Base-by-base conservation (phyloP, 106 monocot species). In the Allium cepa region DNA sequence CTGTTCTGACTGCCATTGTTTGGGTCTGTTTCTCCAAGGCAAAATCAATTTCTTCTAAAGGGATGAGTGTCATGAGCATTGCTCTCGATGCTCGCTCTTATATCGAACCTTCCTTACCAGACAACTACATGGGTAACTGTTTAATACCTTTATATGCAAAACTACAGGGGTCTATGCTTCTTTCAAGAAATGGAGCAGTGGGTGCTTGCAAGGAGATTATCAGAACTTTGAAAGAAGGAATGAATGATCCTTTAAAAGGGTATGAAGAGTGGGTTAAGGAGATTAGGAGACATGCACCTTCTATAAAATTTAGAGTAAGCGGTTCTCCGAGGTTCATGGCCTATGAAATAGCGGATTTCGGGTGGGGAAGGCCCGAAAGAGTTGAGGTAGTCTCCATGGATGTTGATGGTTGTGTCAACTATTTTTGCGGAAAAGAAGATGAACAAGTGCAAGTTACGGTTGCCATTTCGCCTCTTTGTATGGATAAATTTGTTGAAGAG, bases 91-190 rank as follows among this genome's bases (percentile, higher is more conserved):
- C 69, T 16, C 49, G 76, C 10, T 16, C 60, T 17, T 62, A 69
- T 26, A 47, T 60, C 45, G 1, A 46, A 45, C 64, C 59, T 50
- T 36, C 53, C 0, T 1, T 71, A 22, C 75, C 75, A 7, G 26
- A 13, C 9, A 22, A 49, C 7, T 82, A 78, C 66, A 74, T 76
- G 45, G 82, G 82, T 1, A 82, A 82, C 66, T 78, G 73, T 61
- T 58, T 50, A 0, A 9, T 26, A 1, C 7, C 17, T 0, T 61
- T 66, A 55, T 15, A 36, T 2, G 75, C 57, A 2, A 47, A 72
- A 18, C 36, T 57, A 13, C 28, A 8, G 5, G 46, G 67, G 48
- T 4, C 46, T 3, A 75, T 62, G 0, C 56, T 83, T 8, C 49
- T 67, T 18, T 53, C 15, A 45, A 71, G 56, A 8, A 51, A 56